These are phyloP conservation scores for Cephalotrichum gorgonifer DNA, from an alignment of 2,329 filamentous ascomycete species.

Conservation along the genomic window DNA sequence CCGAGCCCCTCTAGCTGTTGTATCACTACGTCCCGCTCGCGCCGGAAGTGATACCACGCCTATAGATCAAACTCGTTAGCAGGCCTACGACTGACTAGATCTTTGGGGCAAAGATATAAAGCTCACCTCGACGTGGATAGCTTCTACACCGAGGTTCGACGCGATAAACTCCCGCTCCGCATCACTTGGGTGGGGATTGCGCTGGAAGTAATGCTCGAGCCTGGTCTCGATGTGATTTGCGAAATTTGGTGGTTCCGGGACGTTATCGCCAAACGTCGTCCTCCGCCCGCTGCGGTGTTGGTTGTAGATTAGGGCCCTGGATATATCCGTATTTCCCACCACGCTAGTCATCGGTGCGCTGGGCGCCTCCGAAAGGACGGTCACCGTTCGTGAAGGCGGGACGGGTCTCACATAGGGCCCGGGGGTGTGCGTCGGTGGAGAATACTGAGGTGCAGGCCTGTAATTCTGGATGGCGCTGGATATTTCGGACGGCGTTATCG, in stretches of 20 bases:
- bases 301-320: constrained; percentile 32
- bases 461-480: not conserved
- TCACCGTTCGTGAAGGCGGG: constrained; percentile 9
- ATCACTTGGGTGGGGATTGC: constrained; percentile 35
- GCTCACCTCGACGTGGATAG: constrained; percentile 36
- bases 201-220: constrained; percentile 42
- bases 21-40: constrained; percentile 35
- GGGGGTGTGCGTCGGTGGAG: not conserved
- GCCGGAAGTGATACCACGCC: constrained; percentile 43
- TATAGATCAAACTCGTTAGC: constrained; percentile 14
- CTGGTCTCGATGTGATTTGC: constrained; percentile 37
- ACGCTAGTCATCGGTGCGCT: not conserved
- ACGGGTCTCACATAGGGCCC: not conserved
- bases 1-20: constrained; percentile 33
- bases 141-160: constrained; percentile 42
- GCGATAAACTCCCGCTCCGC: constrained; percentile 42
- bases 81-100: not conserved
- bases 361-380: constrained; percentile 10
- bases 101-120: not conserved
- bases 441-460: not conserved
- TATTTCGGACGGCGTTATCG: constrained; percentile 1
- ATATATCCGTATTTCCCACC: constrained; percentile 15
- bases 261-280: constrained; percentile 24
- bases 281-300: constrained; percentile 29
- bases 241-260: constrained; percentile 33